Conservation (phyloP, 2,329 filamentous ascomycete genomes). For the Daldinia sp. region DNA sequence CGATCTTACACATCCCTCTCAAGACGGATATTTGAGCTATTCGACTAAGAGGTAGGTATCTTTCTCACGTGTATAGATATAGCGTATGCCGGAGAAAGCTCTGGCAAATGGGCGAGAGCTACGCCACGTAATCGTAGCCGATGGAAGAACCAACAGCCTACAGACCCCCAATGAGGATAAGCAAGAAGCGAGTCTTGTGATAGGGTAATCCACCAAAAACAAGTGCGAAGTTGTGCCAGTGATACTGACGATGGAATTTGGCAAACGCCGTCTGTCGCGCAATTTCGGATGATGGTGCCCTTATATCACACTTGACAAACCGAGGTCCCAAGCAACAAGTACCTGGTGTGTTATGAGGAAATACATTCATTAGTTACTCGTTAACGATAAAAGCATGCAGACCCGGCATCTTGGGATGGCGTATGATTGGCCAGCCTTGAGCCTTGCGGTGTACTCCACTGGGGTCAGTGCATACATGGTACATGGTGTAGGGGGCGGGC, state of each 20-base stretch:
- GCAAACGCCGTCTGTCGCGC: conserved; percentile 3
- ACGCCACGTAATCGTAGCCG: conserved; percentile 12
- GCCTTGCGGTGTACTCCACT: conserved; percentile 11
- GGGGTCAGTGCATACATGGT: conserved; percentile 18
- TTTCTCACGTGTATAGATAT: conserved; percentile 2
- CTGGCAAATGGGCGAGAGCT: conserved; percentile 6
- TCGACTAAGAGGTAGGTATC: conserved; percentile 16
- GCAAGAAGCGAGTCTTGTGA: conserved; percentile 10
- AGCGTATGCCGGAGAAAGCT: conserved; percentile 5
- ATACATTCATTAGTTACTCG: background rate
- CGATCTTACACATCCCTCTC: conserved; percentile 26
- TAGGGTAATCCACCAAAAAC: background rate
- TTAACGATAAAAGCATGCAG: conserved; percentile 20
- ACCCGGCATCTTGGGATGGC: conserved; percentile 17
- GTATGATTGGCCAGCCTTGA: conserved; percentile 34
- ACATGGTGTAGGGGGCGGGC: background rate
- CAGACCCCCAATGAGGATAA: conserved; percentile 1
- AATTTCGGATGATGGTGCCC: conserved; percentile 1
- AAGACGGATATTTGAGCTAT: conserved; percentile 27
- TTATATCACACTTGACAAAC: conserved; percentile 4
- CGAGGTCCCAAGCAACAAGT: background rate
- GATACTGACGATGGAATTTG: conserved; percentile 7
- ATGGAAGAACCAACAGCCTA: conserved; percentile 12
- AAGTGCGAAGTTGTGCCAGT: background rate
- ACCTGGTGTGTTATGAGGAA: background rate